phyloP scores from a whole-genome alignment of 2,329 filamentous ascomycete species.

The Pseudodiploospora longispora region DNA sequence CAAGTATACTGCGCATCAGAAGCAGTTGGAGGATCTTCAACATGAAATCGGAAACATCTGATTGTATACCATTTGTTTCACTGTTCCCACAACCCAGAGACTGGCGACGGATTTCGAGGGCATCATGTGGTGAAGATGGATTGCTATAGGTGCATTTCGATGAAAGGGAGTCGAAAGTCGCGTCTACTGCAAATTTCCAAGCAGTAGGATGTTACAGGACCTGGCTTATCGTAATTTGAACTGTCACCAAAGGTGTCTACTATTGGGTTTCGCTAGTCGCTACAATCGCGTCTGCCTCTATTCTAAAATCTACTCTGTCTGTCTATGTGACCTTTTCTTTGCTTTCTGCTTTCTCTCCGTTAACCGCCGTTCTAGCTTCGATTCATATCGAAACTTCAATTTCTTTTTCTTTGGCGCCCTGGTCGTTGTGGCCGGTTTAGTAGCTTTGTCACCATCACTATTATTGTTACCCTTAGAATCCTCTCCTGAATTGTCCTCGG shows the following conservation, averaged over 20 bases:
- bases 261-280: constrained; percentile 6
- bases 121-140: background rate
- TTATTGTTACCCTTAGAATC: constrained; percentile 21
- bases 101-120: background rate
- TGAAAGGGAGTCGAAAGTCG: constrained; percentile 16
- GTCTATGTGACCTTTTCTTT: constrained; percentile 40
- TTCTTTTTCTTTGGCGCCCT: constrained; percentile 67
- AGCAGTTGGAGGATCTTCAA: constrained; percentile 88
- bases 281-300: constrained; percentile 2
- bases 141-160: constrained; percentile 12
- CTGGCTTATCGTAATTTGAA: constrained; percentile 21
- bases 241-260: constrained; percentile 25
- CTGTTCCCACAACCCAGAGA: background rate
- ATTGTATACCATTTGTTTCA: constrained; percentile 22
- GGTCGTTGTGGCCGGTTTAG: constrained; percentile 21
- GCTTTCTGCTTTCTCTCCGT: constrained; percentile 62
- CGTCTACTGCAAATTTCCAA: constrained; percentile 19
- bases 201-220: constrained; percentile 19
- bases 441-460: constrained; percentile 20
- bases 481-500: constrained; percentile 28
- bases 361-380: constrained; percentile 73
- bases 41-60: constrained; percentile 89
- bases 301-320: constrained; percentile 4
- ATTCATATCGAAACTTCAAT: constrained; percentile 89
- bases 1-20: constrained; percentile 77